Evolutionary conservation across 2,329 filamentous ascomycete genomes (phyloP).

Genomic region (Sordariomycetes sp.): DNA sequence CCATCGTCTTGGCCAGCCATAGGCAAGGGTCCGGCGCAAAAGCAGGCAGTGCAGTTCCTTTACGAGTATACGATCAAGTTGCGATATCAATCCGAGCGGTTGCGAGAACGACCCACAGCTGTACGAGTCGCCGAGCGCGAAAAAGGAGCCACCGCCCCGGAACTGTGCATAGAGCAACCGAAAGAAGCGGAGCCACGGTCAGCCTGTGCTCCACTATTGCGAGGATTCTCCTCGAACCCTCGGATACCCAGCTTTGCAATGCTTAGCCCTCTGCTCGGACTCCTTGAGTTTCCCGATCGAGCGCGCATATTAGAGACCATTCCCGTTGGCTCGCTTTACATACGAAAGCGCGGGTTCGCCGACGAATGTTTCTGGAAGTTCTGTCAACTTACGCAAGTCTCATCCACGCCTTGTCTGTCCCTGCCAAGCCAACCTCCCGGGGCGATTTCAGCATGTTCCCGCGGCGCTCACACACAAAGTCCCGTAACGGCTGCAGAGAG

Average conservation of each 20-base stretch:
- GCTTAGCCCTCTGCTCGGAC: background rate
- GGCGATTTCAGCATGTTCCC: constrained; percentile 9
- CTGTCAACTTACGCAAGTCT: background rate
- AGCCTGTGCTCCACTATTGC: background rate
- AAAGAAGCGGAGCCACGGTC: background rate
- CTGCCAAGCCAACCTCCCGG: constrained; percentile 2
- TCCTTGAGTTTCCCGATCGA: background rate
- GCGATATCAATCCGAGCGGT: too few species aligned
- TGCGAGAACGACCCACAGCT: too few species aligned
- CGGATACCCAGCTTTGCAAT: background rate
- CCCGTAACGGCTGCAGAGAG: constrained; percentile 19
- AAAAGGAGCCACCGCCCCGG: background rate
- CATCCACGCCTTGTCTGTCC: background rate
- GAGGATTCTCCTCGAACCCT: background rate
- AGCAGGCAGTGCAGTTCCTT: background rate
- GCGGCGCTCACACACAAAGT: constrained; percentile 21
- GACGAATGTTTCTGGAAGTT: background rate
- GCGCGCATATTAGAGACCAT: too few species aligned
- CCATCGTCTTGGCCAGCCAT: too few species aligned
- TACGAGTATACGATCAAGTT: too few species aligned
- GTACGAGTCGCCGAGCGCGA: background rate
- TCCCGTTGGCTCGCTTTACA: background rate
- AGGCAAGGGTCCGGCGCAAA: too few species aligned
- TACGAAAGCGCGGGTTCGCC: background rate
- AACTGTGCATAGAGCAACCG: background rate